Conservation (phyloP, 2,329 filamentous ascomycete species). For the Zasmidium citrigriseum region DNA sequence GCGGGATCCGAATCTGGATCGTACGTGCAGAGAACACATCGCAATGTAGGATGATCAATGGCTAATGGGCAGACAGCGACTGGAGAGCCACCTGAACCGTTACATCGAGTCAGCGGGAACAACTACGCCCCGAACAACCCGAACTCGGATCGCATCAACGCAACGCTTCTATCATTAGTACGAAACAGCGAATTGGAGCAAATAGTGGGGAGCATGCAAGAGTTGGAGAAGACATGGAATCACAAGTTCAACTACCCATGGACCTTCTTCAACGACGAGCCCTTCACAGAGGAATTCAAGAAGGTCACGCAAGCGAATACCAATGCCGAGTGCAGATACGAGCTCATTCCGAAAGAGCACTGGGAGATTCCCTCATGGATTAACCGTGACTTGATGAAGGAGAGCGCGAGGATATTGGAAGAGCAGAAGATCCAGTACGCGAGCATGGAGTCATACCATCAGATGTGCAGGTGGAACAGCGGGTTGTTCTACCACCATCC, state of each 20-base stretch:
- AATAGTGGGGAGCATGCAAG: slow-evolving; percentile 84
- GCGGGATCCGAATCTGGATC: slow-evolving; percentile 82
- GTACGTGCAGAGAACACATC: slow-evolving; percentile 58
- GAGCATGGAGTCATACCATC: slow-evolving; percentile 85
- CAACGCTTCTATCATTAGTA: slow-evolving; percentile 87
- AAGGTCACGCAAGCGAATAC: slow-evolving; percentile 75
- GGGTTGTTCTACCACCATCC: slow-evolving; percentile 97
- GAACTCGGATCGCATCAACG: slow-evolving; percentile 83
- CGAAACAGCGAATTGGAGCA: slow-evolving; percentile 85
- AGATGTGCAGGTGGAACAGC: slow-evolving; percentile 99
- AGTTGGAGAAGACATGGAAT: slow-evolving; percentile 95
- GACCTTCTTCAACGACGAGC: slow-evolving; percentile 98
- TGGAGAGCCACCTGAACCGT: slow-evolving; percentile 75
- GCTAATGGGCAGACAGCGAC: slow-evolving; percentile 46
- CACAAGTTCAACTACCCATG: slow-evolving; percentile 99
- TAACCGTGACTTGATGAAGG: slow-evolving; percentile 78
- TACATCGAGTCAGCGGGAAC: slow-evolving; percentile 68
- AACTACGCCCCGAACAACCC: slow-evolving; percentile 76
- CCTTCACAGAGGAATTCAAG: slow-evolving; percentile 94
- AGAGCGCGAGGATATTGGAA: slow-evolving; percentile 79
- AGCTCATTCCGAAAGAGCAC: slow-evolving; percentile 89
- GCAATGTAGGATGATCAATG: not conserved
- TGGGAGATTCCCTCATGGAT: slow-evolving; percentile 95
- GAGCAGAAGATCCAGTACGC: slow-evolving; percentile 90
- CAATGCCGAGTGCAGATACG: slow-evolving; percentile 84